These are phyloP conservation scores for Monosporascus sp. DNA, from an alignment of 2,329 filamentous ascomycete genomes.

Conservation along the genomic window DNA sequence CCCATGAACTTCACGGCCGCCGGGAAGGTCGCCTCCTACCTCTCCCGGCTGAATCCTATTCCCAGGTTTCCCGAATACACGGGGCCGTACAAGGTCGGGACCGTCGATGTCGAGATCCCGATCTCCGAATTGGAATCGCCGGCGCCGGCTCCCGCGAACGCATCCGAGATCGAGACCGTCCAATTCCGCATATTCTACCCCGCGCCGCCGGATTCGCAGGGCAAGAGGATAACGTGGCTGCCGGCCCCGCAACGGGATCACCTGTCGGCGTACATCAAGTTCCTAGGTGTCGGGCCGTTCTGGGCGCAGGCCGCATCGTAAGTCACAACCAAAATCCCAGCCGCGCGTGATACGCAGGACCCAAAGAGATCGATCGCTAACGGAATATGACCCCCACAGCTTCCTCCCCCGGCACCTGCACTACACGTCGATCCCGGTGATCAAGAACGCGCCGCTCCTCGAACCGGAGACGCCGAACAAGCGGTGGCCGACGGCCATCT, in stretches of 20 bases:
- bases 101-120: slow-evolving; percentile 75
- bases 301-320: slow-evolving; percentile 57
- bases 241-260: slow-evolving; percentile 71
- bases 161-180: slow-evolving; percentile 61
- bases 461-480: slow-evolving; percentile 39
- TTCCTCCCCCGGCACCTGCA: slow-evolving; percentile 67
- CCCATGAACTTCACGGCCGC: slow-evolving; percentile 12
- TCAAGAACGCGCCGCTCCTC: slow-evolving; percentile 64
- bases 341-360: neutral
- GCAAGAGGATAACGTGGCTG: slow-evolving; percentile 68
- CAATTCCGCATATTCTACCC: slow-evolving; percentile 83
- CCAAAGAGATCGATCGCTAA: slow-evolving; percentile 3
- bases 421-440: slow-evolving; percentile 66
- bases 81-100: slow-evolving; percentile 74
- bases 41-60: slow-evolving; percentile 59
- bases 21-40: slow-evolving; percentile 39
- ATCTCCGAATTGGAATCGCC: slow-evolving; percentile 53
- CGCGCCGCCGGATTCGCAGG: slow-evolving; percentile 45
- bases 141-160: slow-evolving; percentile 46
- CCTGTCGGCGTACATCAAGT: slow-evolving; percentile 69
- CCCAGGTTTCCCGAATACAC: slow-evolving; percentile 71
- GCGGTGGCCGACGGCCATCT: slow-evolving; percentile 76
- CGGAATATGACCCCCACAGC: slow-evolving; percentile 30
- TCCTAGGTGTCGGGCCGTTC: slow-evolving; percentile 60
- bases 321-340: slow-evolving; percentile 20